Base-by-base conservation (phyloP, 345 rosid species). In the Rubroshorea leprosula region DNA sequence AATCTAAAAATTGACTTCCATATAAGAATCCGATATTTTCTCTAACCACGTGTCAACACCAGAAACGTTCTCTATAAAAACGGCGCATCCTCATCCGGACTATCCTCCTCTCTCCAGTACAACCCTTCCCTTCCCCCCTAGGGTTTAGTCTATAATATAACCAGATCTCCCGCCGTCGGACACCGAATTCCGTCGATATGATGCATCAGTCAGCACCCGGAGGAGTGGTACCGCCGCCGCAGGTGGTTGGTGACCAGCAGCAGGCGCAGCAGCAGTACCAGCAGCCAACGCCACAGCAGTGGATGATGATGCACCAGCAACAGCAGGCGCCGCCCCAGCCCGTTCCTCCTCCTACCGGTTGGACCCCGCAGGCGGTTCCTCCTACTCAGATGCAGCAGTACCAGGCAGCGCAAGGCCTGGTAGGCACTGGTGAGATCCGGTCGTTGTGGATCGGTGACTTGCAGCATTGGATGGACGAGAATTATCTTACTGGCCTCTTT, bases 381-480 rank as follows among this genome's bases (percentile, higher is more conserved):
- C 84, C 90, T 3, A 31, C 78, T 23, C 88, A 81, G 64, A 72
- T 74, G 18, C 82, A 65, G 64, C 74, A 70, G 44, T 77, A 77
- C 54, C 75, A 58, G 20, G 74, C 62, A 14, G 63, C 64, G 31
- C 78, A 68, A 31, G 73, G 49, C 55, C 52, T 52, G 10, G 58
- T 49, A 2, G 49, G 39, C 1, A n/a, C 67, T 0, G 72, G 65
- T 10, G 95, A 85, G 76, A 70, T 87, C 71, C 81, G 80, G 68
- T 85, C 96, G 13, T 68, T 93, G 62, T 93, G 97, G 99, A 87
- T 93, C 67, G 97, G 97, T 12, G 97, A 89, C 70, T 61, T 89
- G 65, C 94, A 82, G 80, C 89, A 73, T 5, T 84, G 95, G 87
- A 93, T 93, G 99, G 97, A 93, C 41, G 97, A 93, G 70, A 76